These are phyloP conservation scores for Magnolia kwangsiensis DNA, from an alignment of 164 flowering plant species.

Conservation along the genomic window DNA sequence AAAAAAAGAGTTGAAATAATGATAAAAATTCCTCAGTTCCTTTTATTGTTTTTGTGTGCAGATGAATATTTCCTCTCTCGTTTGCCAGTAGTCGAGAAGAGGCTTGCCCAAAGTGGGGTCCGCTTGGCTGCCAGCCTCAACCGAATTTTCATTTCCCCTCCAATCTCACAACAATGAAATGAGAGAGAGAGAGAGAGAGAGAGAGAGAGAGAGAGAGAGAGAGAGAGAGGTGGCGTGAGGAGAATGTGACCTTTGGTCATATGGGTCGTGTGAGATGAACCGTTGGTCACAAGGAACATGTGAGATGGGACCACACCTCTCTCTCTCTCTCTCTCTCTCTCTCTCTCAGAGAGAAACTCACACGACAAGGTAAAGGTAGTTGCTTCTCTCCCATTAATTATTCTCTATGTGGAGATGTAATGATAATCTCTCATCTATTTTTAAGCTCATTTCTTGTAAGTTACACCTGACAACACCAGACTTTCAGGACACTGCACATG, in stretches of 20 bases:
- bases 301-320: background rate
- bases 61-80: conserved; percentile 90
- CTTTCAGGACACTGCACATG: background rate
- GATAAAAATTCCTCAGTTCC: too few relatives aligned
- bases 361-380: conserved; percentile 10
- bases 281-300: background rate
- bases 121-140: conserved; percentile 83
- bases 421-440: too few relatives aligned
- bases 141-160: conserved; percentile 48
- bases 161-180: conserved; percentile 29
- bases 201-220: background rate
- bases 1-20: background rate
- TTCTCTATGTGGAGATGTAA: background rate
- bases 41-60: conserved; percentile 18
- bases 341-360: conserved; percentile 1
- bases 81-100: conserved; percentile 74
- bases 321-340: background rate
- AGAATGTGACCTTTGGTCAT: background rate
- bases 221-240: background rate
- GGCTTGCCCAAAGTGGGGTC: conserved; percentile 88
- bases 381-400: background rate
- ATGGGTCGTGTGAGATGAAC: background rate
- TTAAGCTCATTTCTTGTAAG: conserved; percentile 8
- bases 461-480: background rate
- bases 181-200: background rate